Percentiles rank a stretch among this genome's conserved stretches.
Evolutionary conservation across 129 eudicot species (phyloP).

Genomic region (Artemisia tridentata): DNA sequence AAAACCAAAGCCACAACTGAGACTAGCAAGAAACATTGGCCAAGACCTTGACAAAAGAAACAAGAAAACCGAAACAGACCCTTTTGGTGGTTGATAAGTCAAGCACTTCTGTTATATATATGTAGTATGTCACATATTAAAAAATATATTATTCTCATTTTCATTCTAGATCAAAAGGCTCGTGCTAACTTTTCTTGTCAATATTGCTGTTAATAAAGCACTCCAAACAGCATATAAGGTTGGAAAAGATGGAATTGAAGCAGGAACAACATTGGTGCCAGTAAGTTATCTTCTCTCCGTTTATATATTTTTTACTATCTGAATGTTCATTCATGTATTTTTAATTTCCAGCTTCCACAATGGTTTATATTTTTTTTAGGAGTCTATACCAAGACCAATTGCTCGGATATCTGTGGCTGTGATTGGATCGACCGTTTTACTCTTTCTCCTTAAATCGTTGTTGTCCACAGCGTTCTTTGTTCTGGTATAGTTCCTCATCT

Average conservation of each 20-base stretch:
- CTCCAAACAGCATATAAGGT: constrained; percentile 67
- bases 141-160: not conserved
- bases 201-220: constrained; percentile 35
- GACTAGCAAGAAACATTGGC: not conserved
- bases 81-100: no score
- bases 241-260: constrained; percentile 85
- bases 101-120: no score
- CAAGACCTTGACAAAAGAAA: not conserved
- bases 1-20: not conserved
- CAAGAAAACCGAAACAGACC: not conserved
- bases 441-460: constrained; percentile 70
- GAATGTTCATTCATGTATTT: not conserved
- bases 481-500: constrained; percentile 43
- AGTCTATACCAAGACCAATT: constrained; percentile 77
- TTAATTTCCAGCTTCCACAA: not conserved
- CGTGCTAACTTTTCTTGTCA: constrained; percentile 12
- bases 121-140: not conserved
- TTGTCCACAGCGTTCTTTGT: constrained; percentile 72
- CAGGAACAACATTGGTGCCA: constrained; percentile 85
- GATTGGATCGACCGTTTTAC: constrained; percentile 44
- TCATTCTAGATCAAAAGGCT: not conserved
- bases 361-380: constrained; percentile 36
- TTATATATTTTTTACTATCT: not conserved
- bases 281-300: constrained; percentile 45
- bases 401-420: constrained; percentile 73